Conservation (phyloP, 106 monocot species). For the Triglochin maritima region DNA sequence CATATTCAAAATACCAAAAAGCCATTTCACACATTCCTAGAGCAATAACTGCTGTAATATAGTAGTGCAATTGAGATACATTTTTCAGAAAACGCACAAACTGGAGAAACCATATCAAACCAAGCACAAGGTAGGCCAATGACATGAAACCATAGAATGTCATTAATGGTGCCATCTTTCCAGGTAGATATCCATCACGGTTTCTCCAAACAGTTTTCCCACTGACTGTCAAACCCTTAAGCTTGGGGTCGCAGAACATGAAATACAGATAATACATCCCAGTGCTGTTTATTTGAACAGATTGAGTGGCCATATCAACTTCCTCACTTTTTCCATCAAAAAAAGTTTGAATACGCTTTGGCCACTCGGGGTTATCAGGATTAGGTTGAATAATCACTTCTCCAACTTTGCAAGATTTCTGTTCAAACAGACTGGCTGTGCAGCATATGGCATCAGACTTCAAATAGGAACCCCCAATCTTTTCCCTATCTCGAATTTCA, state of each 20-base stretch:
- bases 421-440: constrained; percentile 29
- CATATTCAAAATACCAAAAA: constrained; percentile 98
- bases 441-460: constrained; percentile 83
- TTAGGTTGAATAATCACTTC: constrained; percentile 79
- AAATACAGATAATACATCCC: constrained; percentile 99
- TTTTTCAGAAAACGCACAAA: constrained; percentile 85
- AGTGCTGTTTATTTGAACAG: constrained; percentile 49
- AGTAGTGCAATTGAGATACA: constrained; percentile 81
- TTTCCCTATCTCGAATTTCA: constrained; percentile 79
- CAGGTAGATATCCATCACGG: constrained; percentile 85
- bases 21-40: constrained; percentile 99
- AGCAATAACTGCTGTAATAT: constrained; percentile 84
- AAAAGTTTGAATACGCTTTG: constrained; percentile 80
- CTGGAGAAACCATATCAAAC: constrained; percentile 82
- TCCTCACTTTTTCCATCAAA: constrained; percentile 70
- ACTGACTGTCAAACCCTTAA: constrained; percentile 51
- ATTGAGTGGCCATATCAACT: constrained; percentile 40
- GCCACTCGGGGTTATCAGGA: constrained; percentile 62
- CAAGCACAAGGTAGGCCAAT: constrained; percentile 83
- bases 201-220: constrained; percentile 96
- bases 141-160: constrained; percentile 91
- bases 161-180: constrained; percentile 93
- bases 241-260: constrained; percentile 90
- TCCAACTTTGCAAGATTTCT: constrained; percentile 53
- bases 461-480: constrained; percentile 71